A percentile compares a stretch with the other conserved stretches of the same genome.
Conservation (phyloP, 805 yeast genomes). For the Saturnispora ahearnii region DNA sequence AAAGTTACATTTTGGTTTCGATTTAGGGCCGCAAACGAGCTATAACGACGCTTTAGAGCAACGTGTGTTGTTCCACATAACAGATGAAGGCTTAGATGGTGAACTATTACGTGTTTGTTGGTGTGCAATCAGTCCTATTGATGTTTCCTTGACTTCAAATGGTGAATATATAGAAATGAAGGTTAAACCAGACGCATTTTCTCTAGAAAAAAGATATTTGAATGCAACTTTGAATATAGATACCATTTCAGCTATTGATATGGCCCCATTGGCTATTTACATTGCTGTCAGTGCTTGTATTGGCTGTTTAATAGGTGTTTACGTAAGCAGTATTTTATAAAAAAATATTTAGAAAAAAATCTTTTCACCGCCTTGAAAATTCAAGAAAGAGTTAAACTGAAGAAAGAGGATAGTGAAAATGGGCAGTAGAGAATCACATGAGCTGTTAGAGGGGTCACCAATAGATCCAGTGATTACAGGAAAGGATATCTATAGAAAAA, state of each 20-base stretch:
- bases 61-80: background rate
- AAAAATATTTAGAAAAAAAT: background rate
- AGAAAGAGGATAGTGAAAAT: background rate
- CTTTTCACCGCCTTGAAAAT: slow-evolving; percentile 7
- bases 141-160: background rate
- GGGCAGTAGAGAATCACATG: background rate
- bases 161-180: background rate
- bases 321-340: background rate
- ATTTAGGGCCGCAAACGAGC: background rate
- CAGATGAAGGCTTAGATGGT: background rate
- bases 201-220: background rate
- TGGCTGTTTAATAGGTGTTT: background rate
- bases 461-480: background rate
- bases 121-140: slow-evolving; percentile 23
- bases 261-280: background rate
- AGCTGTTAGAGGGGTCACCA: background rate
- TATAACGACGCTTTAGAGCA: background rate
- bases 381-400: background rate
- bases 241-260: background rate
- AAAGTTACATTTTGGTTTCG: background rate
- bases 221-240: background rate
- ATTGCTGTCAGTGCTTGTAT: background rate
- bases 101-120: slow-evolving; percentile 15
- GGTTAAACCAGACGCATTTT: background rate
- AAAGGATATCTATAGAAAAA: background rate